Base-by-base conservation (phyloP, 192 early-diverging fungal genomes). In the Podila verticillata region DNA sequence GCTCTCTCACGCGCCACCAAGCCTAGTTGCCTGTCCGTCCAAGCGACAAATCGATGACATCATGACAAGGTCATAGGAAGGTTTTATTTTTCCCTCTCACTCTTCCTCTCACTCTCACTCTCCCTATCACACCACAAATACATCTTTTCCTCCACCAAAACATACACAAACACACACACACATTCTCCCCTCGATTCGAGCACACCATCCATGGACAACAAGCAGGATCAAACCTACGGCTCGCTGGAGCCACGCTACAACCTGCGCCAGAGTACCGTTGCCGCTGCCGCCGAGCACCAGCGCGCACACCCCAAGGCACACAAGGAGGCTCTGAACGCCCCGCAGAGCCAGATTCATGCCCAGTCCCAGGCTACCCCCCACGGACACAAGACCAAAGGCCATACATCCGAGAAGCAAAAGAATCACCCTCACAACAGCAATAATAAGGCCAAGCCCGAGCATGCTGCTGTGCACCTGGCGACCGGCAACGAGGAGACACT, bases 401-500 rank as follows among this genome's bases (percentile, higher is more conserved):
- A 8, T 31, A 26, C 10, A 15, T 5, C 22, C 44, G 22, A 48
- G 15, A 39, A 7, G 39, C 32, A 63, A 17, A 39, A 32, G 32
- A 20, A 20, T 22, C 34, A 47, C 15, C 62, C 22, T 24, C 58
- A 60, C 30, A 17, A 7, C 2, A 15, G 30, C 30, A 17, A 7
- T 5, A 15, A 69, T 3, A 4, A 44, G 36, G 17, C 54, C n/a
- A 61, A 34, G 49, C 48, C 30, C 22, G 32, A 61, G 24, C 72
- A 48, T 36, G 63, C 72, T 1, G 34, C 74, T 1, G 75, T 72
- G 7, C 28, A 7, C 1, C 70, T 80, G 0, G 77, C 77, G 3
- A 80, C 77, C 5, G 77, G 77, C 0, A 19, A 26, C 24, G 77
- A 80, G 22, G 70, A 62, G 32, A 72, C 36, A 26, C 60, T 80